Conservation (phyloP, 2,329 filamentous ascomycete species). For the Microsporum canis region DNA sequence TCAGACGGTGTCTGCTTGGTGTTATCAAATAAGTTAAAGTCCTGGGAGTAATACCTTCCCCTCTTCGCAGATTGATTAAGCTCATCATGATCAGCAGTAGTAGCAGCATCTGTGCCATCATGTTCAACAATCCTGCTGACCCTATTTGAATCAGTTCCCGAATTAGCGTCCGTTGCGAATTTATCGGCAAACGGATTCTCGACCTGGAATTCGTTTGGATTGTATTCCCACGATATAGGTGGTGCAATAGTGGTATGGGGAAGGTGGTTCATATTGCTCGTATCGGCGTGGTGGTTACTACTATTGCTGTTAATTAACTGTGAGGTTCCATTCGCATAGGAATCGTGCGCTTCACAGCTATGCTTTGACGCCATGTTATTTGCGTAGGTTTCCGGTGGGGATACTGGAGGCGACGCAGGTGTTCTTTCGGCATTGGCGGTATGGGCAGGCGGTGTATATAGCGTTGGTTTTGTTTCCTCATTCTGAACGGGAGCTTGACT, state of each 20-base stretch:
- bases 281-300: neutral
- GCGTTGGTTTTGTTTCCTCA: neutral
- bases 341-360: neutral
- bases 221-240: conserved; percentile 24
- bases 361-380: neutral
- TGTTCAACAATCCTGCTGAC: neutral
- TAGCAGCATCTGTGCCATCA: neutral
- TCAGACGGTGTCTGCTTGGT: neutral
- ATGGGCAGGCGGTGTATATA: neutral
- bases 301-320: neutral
- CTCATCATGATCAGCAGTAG: neutral
- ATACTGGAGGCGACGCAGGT: neutral
- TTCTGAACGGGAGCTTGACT: neutral
- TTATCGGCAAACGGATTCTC: conserved; percentile 33
- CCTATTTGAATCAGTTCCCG: conserved; percentile 6
- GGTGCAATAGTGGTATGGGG: conserved; percentile 10
- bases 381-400: neutral
- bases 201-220: conserved; percentile 30
- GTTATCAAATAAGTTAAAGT: conserved; percentile 2
- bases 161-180: conserved; percentile 12
- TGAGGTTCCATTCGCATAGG: neutral
- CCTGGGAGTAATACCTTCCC: conserved; percentile 7
- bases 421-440: neutral
- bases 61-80: neutral
- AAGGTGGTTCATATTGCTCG: conserved; percentile 1